Percentiles rank a stretch among this genome's conserved stretches.
Evolutionary conservation across 2,329 filamentous ascomycete species (phyloP).

Genomic region (Exophiala mesophila): DNA sequence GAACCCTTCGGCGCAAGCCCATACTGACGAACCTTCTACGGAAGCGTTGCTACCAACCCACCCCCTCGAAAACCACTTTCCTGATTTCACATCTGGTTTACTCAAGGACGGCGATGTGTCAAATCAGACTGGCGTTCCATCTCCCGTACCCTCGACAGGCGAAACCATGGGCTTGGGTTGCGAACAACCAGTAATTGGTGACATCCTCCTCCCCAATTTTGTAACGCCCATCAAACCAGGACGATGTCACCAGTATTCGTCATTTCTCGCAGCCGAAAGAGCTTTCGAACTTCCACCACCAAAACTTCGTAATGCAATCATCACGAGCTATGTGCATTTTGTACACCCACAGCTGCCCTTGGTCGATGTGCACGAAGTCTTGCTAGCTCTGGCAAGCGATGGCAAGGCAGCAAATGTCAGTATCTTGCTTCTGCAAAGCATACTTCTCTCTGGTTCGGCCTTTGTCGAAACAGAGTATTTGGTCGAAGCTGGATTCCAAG

Average conservation of each 20-base stretch:
- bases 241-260: constrained; percentile 75
- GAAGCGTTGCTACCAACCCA: background rate
- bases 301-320: constrained; percentile 68
- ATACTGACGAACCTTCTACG: background rate
- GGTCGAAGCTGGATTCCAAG: constrained; percentile 71
- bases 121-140: background rate
- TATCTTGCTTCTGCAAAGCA: constrained; percentile 81
- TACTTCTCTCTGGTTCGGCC: constrained; percentile 86
- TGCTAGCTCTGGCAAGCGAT: constrained; percentile 53
- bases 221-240: constrained; percentile 73
- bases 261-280: constrained; percentile 69
- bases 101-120: background rate
- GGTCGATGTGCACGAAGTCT: constrained; percentile 60
- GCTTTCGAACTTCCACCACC: constrained; percentile 69
- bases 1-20: background rate
- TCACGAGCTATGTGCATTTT: constrained; percentile 78
- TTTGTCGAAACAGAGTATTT: constrained; percentile 86
- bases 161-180: background rate
- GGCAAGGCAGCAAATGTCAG: constrained; percentile 54
- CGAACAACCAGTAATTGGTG: background rate
- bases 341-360: constrained; percentile 93
- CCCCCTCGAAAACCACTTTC: constrained; percentile 9
- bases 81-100: constrained; percentile 6
- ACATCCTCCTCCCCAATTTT: constrained; percentile 43
- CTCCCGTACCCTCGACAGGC: background rate